Conservation (phyloP, 345 rosid genomes). For the Erysimum cheiranthoides region DNA sequence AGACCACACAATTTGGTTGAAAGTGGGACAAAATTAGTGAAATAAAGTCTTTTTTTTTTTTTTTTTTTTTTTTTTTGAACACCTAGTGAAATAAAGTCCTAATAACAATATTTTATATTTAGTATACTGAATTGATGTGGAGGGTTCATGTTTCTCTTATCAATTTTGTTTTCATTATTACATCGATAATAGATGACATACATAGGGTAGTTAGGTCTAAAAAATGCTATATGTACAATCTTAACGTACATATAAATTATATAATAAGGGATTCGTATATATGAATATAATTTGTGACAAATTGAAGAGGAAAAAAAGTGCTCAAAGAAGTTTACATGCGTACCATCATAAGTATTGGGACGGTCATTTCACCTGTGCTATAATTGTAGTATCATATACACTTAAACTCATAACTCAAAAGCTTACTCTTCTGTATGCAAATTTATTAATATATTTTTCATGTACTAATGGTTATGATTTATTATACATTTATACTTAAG, state of each 20-base stretch:
- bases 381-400: background rate
- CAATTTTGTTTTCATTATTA: background rate
- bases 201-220: background rate
- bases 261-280: no score
- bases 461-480: constrained; percentile 11
- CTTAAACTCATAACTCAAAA: background rate
- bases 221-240: no score
- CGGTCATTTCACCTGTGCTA: background rate
- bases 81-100: background rate
- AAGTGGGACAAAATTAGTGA: background rate
- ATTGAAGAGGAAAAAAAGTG: background rate
- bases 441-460: constrained; percentile 3
- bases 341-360: background rate
- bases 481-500: constrained; percentile 29
- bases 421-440: no score
- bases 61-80: no score
- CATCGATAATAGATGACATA: no score
- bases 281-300: background rate
- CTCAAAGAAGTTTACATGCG: background rate
- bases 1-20: background rate
- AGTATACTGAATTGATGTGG: background rate
- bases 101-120: no score
- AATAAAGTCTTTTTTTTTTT: no score
- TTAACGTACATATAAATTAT: no score
- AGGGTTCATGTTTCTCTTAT: background rate